phyloP scores from a whole-genome alignment of 495 filamentous ascomycete species.

The Penicillium arizonense region DNA sequence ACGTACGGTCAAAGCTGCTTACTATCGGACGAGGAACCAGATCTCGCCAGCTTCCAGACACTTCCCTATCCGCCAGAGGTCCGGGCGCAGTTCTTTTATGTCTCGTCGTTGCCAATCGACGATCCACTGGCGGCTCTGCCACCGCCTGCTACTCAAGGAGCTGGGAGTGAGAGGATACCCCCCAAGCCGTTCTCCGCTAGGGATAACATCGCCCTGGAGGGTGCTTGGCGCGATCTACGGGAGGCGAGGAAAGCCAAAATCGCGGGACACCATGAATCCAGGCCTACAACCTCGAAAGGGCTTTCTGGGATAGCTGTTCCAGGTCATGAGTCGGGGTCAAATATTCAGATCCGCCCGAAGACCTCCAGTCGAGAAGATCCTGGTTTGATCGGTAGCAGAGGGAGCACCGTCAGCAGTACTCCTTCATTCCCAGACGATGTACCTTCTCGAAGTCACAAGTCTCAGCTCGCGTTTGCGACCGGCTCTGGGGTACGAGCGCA shows the following conservation, averaged over 20 bases:
- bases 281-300: slow-evolving; percentile 34
- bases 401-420: slow-evolving; percentile 17
- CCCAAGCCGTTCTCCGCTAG: slow-evolving; percentile 74
- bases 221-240: slow-evolving; percentile 64
- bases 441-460: slow-evolving; percentile 9
- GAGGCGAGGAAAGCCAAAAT: slow-evolving; percentile 34
- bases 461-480: slow-evolving; percentile 2
- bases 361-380: slow-evolving; percentile 18
- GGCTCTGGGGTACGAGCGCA: slow-evolving; percentile 11
- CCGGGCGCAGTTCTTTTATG: slow-evolving; percentile 77
- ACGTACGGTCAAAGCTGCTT: slow-evolving; percentile 55
- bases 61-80: slow-evolving; percentile 43
- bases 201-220: slow-evolving; percentile 72
- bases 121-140: slow-evolving; percentile 74
- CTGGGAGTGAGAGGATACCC: slow-evolving; percentile 49
- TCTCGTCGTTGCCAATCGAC: slow-evolving; percentile 73
- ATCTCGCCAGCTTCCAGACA: slow-evolving; percentile 32
- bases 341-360: slow-evolving; percentile 28
- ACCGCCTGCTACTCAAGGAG: slow-evolving; percentile 48
- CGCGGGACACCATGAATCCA: slow-evolving; percentile 23
- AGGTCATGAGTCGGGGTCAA: slow-evolving; percentile 33
- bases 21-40: slow-evolving; percentile 38
- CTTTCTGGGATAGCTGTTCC: slow-evolving; percentile 47
- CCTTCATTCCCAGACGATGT: slow-evolving; percentile 16
- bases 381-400: slow-evolving; percentile 27